phyloP scores from a whole-genome alignment of 768 basidiomycete genomes.

The Psilocybe tampanensis region DNA sequence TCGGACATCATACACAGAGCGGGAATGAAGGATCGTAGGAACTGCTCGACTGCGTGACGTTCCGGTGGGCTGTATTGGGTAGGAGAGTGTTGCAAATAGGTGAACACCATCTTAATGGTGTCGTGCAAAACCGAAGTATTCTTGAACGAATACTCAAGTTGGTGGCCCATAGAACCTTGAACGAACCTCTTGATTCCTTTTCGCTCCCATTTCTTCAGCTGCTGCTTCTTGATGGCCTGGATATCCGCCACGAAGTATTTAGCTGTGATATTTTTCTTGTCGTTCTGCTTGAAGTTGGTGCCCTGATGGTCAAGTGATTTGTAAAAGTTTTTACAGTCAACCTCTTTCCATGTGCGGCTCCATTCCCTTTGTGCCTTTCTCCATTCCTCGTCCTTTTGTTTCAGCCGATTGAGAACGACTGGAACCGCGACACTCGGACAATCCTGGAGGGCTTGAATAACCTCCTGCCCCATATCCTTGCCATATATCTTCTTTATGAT shows the following conservation, averaged over 20 bases:
- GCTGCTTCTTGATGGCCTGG: conserved; percentile 65
- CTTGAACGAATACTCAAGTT: conserved; percentile 78
- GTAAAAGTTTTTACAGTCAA: conserved; percentile 97
- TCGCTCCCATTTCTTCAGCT: conserved; percentile 43
- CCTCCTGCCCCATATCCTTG: conserved; percentile 70
- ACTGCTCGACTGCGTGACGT: conserved; percentile 81
- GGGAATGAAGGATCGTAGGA: conserved; percentile 84
- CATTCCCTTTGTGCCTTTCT: conserved; percentile 91
- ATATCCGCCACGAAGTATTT: conserved; percentile 84
- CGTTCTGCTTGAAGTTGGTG: conserved; percentile 91
- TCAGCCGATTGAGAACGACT: conserved; percentile 85
- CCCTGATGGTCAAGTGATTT: conserved; percentile 97
- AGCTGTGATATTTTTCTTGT: conserved; percentile 90
- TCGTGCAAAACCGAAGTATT: conserved; percentile 86
- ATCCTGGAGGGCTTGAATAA: conserved; percentile 88
- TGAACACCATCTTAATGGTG: conserved; percentile 85
- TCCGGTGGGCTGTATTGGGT: conserved; percentile 75
- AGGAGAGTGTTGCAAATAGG: conserved; percentile 88
- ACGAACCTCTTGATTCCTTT: conserved; percentile 40
- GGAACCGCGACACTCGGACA: conserved; percentile 89
- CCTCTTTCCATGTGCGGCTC: conserved; percentile 96
- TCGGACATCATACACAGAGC: conserved; percentile 72
- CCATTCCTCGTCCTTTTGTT: conserved; percentile 98
- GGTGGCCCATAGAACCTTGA: conserved; percentile 57
- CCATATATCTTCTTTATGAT: conserved; percentile 96